phyloP scores from a whole-genome alignment of 768 basidiomycete genomes.

The Amanita molliuscula region DNA sequence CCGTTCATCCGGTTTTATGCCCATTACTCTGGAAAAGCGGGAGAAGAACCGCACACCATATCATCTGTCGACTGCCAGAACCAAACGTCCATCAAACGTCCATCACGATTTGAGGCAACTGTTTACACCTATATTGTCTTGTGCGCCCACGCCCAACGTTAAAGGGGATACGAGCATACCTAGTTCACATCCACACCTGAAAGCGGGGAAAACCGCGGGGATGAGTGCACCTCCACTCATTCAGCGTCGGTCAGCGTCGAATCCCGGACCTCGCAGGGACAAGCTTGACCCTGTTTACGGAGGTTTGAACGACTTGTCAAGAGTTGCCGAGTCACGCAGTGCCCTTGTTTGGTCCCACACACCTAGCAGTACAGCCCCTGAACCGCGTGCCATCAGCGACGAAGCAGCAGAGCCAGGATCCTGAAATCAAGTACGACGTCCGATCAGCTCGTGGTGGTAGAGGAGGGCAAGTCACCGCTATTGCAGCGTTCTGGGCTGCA shows the following conservation, averaged over 20 bases:
- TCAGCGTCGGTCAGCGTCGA: neutral
- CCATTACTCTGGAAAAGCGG: slow-evolving; percentile 44
- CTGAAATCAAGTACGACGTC: slow-evolving; percentile 59
- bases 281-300: neutral
- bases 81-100: slow-evolving; percentile 8
- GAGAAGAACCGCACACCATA: slow-evolving; percentile 14
- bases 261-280: neutral
- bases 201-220: neutral
- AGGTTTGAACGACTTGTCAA: slow-evolving; percentile 8
- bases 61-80: neutral
- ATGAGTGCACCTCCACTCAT: neutral
- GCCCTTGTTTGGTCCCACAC: slow-evolving; percentile 8
- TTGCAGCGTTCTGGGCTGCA: slow-evolving; percentile 65
- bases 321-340: slow-evolving; percentile 10
- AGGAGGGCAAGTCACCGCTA: slow-evolving; percentile 65
- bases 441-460: slow-evolving; percentile 70
- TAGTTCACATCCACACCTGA: neutral
- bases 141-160: neutral
- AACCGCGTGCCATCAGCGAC: slow-evolving; percentile 20
- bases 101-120: neutral
- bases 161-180: neutral
- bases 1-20: slow-evolving; percentile 68
- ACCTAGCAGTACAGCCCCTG: slow-evolving; percentile 13
- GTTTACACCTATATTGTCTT: neutral
- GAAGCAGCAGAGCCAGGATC: slow-evolving; percentile 22